Conservation (phyloP, 177 flowering plant genomes). For the Vitis hybrid region DNA sequence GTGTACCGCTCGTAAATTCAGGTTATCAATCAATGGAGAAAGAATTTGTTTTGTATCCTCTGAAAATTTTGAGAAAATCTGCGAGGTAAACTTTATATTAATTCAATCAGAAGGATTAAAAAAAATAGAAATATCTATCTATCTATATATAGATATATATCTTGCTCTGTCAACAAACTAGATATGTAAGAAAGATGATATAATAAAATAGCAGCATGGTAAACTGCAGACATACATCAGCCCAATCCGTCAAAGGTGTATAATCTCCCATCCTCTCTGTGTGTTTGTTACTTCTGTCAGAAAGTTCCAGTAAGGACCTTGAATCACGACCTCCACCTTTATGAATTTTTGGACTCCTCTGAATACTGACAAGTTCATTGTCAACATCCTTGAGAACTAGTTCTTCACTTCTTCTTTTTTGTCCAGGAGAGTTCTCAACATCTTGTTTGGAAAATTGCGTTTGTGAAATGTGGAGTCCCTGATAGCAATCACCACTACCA, state of each 20-base stretch:
- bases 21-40: conserved; percentile 38
- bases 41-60: conserved; percentile 30
- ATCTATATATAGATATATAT: no score
- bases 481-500: neutral
- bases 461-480: conserved; percentile 1
- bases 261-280: conserved; percentile 21
- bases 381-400: conserved; percentile 21
- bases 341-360: conserved; percentile 33
- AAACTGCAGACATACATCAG: conserved; percentile 43
- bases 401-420: conserved; percentile 41
- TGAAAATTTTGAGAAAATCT: conserved; percentile 48
- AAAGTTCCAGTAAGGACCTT: conserved; percentile 13
- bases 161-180: neutral
- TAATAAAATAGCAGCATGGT: neutral
- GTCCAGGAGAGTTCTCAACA: conserved; percentile 16
- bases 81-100: conserved; percentile 24
- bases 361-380: conserved; percentile 13
- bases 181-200: neutral
- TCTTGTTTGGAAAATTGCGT: conserved; percentile 3
- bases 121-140: neutral
- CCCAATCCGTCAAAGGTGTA: conserved; percentile 25
- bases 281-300: conserved; percentile 16
- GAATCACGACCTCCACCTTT: conserved; percentile 19
- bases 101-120: neutral
- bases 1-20: conserved; percentile 45